A percentile compares a stretch with the other conserved stretches of the same genome.
Evolutionary conservation across 495 filamentous ascomycete species (phyloP).

Genomic region (Aspergillus diversus): DNA sequence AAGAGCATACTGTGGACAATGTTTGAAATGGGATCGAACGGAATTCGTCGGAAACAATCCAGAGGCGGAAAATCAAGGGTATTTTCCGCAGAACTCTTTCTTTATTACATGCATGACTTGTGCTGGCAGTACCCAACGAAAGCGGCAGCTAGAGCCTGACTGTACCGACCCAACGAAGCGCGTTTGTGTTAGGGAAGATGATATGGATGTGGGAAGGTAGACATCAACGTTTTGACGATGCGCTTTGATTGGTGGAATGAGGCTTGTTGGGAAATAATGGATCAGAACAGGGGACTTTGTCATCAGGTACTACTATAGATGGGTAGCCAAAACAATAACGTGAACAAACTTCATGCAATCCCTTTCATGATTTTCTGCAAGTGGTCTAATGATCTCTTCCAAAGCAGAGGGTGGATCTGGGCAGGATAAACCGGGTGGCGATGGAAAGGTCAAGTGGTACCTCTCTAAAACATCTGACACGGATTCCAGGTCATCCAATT

Average conservation of each 20-base stretch:
- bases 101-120: slow-evolving; percentile 21
- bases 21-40: slow-evolving; percentile 58
- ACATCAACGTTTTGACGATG: neutral
- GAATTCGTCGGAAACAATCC: slow-evolving; percentile 54
- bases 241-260: neutral
- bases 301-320: too few species aligned
- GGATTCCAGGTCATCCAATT: neutral
- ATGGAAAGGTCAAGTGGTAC: neutral
- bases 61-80: slow-evolving; percentile 54
- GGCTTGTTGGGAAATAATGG: neutral
- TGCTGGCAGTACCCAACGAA: neutral
- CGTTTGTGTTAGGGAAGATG: neutral
- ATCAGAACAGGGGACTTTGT: too few species aligned
- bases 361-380: too few species aligned
- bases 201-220: neutral
- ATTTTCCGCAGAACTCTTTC: slow-evolving; percentile 28
- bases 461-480: neutral
- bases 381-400: too few species aligned
- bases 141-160: neutral
- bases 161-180: neutral
- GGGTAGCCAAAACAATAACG: too few species aligned
- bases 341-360: too few species aligned
- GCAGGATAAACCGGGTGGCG: too few species aligned
- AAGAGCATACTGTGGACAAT: slow-evolving; percentile 63
- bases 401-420: too few species aligned